Conservation (phyloP, 108 stramenopile genomes). For the Stephanodiscus triporus region DNA sequence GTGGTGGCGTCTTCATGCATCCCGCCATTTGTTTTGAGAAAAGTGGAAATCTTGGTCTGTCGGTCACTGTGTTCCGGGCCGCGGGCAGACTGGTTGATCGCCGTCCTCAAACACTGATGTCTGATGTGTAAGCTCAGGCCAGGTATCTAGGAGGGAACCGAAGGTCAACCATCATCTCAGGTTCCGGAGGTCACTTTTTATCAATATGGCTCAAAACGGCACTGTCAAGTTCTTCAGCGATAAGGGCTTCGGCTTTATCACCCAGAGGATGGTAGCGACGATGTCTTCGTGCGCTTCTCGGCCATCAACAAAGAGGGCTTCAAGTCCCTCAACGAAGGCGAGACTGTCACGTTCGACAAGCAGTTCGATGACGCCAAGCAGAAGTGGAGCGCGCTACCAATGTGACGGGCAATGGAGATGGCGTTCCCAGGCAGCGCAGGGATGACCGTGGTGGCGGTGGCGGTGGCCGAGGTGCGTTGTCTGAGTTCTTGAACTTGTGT, state of each 20-base stretch:
- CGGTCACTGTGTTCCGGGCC: too few relatives aligned
- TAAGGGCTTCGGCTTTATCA: conserved; percentile 49
- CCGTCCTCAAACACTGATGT: too few relatives aligned
- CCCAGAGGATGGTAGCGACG: conserved; percentile 34
- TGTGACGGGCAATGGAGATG: conserved; percentile 25
- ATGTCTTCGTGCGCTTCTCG: conserved; percentile 41
- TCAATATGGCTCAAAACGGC: not conserved
- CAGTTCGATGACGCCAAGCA: conserved; percentile 17
- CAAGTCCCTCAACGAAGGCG: conserved; percentile 32
- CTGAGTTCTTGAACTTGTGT: not conserved
- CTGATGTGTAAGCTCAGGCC: too few relatives aligned
- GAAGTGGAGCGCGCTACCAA: conserved; percentile 32
- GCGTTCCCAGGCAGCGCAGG: not conserved
- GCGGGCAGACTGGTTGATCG: too few relatives aligned
- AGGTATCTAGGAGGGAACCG: too few relatives aligned
- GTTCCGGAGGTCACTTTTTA: too few relatives aligned
- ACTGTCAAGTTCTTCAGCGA: conserved; percentile 40
- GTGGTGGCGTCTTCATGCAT: too few relatives aligned
- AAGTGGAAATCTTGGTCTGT: too few relatives aligned
- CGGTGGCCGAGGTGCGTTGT: not conserved
- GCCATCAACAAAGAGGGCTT: conserved; percentile 41
- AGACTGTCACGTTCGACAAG: conserved; percentile 35
- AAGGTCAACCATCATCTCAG: too few relatives aligned
- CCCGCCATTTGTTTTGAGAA: too few relatives aligned
- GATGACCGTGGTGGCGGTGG: not conserved